Base-by-base conservation (phyloP, 192 early-diverging fungal species). In the Nowakowskiella sp. region DNA sequence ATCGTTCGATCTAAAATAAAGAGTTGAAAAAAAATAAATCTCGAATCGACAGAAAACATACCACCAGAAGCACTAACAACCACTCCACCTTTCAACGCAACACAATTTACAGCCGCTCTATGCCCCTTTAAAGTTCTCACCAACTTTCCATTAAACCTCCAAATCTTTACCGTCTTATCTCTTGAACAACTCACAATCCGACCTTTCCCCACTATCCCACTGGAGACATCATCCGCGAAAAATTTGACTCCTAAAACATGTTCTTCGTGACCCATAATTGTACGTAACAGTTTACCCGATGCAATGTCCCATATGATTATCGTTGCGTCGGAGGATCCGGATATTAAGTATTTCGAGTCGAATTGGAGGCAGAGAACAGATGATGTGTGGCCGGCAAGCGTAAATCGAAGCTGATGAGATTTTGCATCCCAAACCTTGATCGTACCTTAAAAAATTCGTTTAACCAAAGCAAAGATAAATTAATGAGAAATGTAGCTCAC, bases 281-380 rank as follows among this genome's bases (percentile, higher is more conserved):
- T 58, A 31, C 58, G 68, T 16, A 69, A n/a, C 1, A 73, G 44
- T 23, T 65, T 60, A 3, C 73, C 77, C 2, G 83, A 74, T 3
- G 61, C 49, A 22, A 85, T 46, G 60, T 84, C 76, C 74, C 85
- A 83, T 29, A 85, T 72, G 21, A 82, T 72, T 16, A 79, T 77
- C 6, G 73, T 76, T 6, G 71, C 57, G 53, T 90, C 88, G 10
- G 78, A 77, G 34, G 84, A 85, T 4, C 86, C 88, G 13, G 81
- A 86, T 6, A 85, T 57, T 39, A 89, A 76, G 47, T 64, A 66
- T 16, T 80, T 31, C 31, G 71, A 75, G 45, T 91, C 75, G 36
- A 80, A 91, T 47, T 94, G 91, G 16, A 95, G 69, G 50, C 91
- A 94, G 39, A 94, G 69, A 6, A 95, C 92, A 27, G 85, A 88